Base-by-base conservation (phyloP, 192 early-diverging fungal species). In the Rhizophlyctis rosea region DNA sequence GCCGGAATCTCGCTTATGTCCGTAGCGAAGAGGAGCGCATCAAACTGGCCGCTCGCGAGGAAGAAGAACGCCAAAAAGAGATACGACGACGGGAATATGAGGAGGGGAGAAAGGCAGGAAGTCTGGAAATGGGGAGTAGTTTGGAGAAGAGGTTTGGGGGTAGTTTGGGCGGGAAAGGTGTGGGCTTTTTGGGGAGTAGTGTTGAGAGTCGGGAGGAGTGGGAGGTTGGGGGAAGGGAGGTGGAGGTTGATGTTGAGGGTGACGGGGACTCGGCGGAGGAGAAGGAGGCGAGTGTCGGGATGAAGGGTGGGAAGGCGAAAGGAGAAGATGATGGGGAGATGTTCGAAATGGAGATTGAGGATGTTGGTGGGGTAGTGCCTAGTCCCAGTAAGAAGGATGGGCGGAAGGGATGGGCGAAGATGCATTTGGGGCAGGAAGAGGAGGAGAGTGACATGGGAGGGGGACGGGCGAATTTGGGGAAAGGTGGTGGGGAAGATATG, bases 311-410 rank as follows among this genome's bases (percentile, higher is more conserved):
- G n/a, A n/a, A n/a, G n/a, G n/a, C n/a, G n/a, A 4, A 9, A 55
- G 49, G 23, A 29, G 60, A 64, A 14, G 31, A 27, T 23, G 50
- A 51, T 28, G 55, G 66, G 16, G 44, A 30, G 24, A 34, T 70
- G 57, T 72, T 72, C 62, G 63, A 66, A n/a, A 21, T 72, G 57
- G 73, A 75, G 33, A 51, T 66, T 64, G 61, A 59, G 5, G 21
- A 36, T 35, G n/a, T 36, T 14, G 5, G 21, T 28, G 52, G n/a
- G n/a, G n/a, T n/a, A n/a, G n/a, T n/a, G n/a, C 9, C 29, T 1
- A 11, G 13, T 16, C 48, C 14, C 21, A 55, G 28, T 47, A n/a
- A n/a, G 13, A 47, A 58, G 5, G 18, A n/a, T n/a, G 60, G 27
- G 18, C n/a, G n/a, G n/a, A n/a, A n/a, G n/a, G n/a, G n/a, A n/a